Evolutionary conservation across 805 yeast genomes (phyloP), one percentile per base, ranked within the genome.

Genomic region (Debaryomyces prosopidis): DNA sequence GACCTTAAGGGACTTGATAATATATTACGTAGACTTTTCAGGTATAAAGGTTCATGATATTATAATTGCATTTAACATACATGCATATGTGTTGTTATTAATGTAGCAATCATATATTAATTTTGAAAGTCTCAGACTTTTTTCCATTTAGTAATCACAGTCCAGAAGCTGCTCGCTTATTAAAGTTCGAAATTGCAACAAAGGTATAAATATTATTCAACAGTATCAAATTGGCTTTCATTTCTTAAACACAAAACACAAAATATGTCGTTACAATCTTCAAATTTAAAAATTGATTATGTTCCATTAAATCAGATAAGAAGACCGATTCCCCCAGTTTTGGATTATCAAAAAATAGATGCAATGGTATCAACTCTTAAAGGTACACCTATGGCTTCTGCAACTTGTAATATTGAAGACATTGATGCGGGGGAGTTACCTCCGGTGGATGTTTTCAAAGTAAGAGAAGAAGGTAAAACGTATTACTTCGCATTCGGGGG

Each of bases 401-500:
- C 77, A 2, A 86, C 92, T 0, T 85, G 86, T 52, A 54, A 73
- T 1, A 15, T 78, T 9, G 76, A 69, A 45, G 73, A 77, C 18
- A 75, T 79, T 30, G 62, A 67, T 1, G 35, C 83, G 6, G 90
- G 90, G 1, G 85, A 84, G 52, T 65, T 88, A 32, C 96, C 96
- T 2, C 92, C 96, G 1, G 76, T 89, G 12, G 96, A 89, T 62
- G 89, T 89, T 0, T 65, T 89, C 50, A 74, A 76, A 31, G 87
- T 88, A 2, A 71, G 84, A 36, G 85, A 85, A 35, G 61, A 76
- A 6, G 92, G 89, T 1, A 66, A 78, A 40, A 73, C 65, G 31
- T 76, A 76, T 60, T 88, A 84, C 58, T 88, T 87, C 64, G 95
- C 91, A 1, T 89, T 89, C 65, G 96, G 96, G 5, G 96, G 96